These are phyloP conservation scores for Bisporella sp. DNA, from an alignment of 2,329 filamentous ascomycete species.

Conservation along the genomic window DNA sequence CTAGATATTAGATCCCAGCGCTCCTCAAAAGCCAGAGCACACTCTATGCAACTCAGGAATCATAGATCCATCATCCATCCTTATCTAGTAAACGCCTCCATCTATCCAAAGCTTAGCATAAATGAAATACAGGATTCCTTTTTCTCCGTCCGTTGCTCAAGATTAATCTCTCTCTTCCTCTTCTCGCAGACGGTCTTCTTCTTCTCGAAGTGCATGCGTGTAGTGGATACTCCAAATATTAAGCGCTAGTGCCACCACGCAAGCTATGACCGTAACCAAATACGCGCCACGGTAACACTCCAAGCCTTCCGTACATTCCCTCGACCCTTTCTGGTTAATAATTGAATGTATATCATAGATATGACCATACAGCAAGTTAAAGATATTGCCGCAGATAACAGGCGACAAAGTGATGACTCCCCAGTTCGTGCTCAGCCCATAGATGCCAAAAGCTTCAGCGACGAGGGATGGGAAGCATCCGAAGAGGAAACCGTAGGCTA, in stretches of 20 bases:
- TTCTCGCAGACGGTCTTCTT: conserved; percentile 14
- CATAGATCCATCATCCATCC: too few relatives aligned
- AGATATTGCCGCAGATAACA: conserved; percentile 81
- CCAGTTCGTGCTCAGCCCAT: conserved; percentile 91
- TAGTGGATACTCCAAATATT: conserved; percentile 60
- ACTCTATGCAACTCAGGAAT: too few relatives aligned
- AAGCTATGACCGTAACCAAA: conserved; percentile 67
- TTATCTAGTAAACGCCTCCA: too few relatives aligned
- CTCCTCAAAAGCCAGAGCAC: too few relatives aligned
- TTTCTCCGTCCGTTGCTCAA: too few relatives aligned
- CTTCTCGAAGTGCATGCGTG: conserved; percentile 14
- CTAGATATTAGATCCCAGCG: too few relatives aligned
- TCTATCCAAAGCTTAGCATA: too few relatives aligned
- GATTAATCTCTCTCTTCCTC: conserved; percentile 6
- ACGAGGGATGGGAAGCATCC: conserved; percentile 87
- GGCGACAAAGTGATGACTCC: conserved; percentile 89
- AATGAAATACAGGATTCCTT: too few relatives aligned
- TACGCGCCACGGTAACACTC: conserved; percentile 80
- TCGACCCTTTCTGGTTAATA: conserved; percentile 59
- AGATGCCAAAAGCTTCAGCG: conserved; percentile 85
- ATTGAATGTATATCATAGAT: conserved; percentile 78
- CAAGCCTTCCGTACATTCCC: conserved; percentile 69
- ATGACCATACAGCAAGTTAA: conserved; percentile 83
- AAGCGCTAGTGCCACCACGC: conserved; percentile 59
- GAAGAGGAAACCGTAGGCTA: conserved; percentile 90